These are phyloP conservation scores for Piloderma croceum DNA, from an alignment of 768 basidiomycete genomes.

Conservation along the genomic window DNA sequence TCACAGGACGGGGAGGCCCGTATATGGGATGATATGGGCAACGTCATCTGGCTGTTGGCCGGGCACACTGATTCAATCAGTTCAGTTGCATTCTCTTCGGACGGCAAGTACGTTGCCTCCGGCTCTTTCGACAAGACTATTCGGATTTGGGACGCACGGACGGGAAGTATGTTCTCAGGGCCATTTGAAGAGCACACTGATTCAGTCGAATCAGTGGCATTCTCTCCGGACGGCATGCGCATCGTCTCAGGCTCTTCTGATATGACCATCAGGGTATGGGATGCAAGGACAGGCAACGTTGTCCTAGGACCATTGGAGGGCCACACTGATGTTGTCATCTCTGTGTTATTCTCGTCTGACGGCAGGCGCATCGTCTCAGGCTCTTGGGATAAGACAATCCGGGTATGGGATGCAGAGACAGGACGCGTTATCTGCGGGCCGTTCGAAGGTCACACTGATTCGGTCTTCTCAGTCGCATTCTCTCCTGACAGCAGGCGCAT, in stretches of 20 bases:
- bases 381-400: constrained; percentile 23
- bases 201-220: too few species aligned
- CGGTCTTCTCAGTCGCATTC: too few species aligned
- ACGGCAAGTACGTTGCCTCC: constrained; percentile 14
- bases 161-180: too few species aligned
- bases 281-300: constrained; percentile 1
- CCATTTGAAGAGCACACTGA: too few species aligned
- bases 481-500: too few species aligned
- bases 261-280: constrained; percentile 2
- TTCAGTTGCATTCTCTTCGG: constrained; percentile 14
- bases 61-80: constrained; percentile 13
- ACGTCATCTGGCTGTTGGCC: constrained; percentile 5
- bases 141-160: constrained; percentile 15
- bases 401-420: constrained; percentile 11
- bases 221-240: constrained; percentile 2
- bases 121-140: constrained; percentile 12
- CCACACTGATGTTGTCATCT: constrained; percentile 16
- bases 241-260: too few species aligned
- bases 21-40: constrained; percentile 12
- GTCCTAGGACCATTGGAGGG: too few species aligned
- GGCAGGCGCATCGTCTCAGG: constrained; percentile 38
- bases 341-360: constrained; percentile 36
- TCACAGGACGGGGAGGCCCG: constrained; percentile 18
- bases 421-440: too few species aligned
- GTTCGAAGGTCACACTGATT: too few species aligned